phyloP scores from a whole-genome alignment of 768 basidiomycete genomes.

The Russula foetens region DNA sequence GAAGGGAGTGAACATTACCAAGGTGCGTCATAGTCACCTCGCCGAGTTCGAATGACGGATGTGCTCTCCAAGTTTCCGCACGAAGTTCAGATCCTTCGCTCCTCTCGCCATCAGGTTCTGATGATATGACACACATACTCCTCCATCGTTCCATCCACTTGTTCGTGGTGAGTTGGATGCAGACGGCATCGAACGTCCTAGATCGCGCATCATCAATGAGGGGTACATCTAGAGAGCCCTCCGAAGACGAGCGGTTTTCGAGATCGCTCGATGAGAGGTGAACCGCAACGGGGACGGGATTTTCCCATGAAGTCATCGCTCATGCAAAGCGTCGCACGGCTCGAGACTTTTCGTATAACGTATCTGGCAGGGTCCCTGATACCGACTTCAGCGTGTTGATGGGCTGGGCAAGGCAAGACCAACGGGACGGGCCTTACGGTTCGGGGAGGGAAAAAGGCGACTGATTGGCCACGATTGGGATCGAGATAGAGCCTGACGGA shows the following conservation, averaged over 20 bases:
- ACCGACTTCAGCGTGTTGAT: background rate
- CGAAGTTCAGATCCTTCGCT: slow-evolving; percentile 42
- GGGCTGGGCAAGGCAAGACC: background rate
- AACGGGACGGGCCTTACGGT: background rate
- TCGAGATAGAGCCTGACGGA: background rate
- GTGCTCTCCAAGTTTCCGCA: slow-evolving; percentile 83
- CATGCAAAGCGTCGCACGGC: background rate
- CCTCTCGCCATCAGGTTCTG: slow-evolving; percentile 32
- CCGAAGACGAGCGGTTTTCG: background rate
- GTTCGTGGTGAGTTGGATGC: slow-evolving; percentile 81
- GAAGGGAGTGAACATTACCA: slow-evolving; percentile 47
- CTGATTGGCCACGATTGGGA: background rate
- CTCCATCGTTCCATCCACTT: slow-evolving; percentile 86
- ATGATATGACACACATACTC: slow-evolving; percentile 72
- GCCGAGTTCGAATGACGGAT: slow-evolving; percentile 67
- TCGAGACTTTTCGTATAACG: background rate
- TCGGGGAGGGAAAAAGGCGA: background rate
- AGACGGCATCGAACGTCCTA: slow-evolving; percentile 69
- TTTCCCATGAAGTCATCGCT: slow-evolving; percentile 25
- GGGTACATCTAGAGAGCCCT: slow-evolving; percentile 23
- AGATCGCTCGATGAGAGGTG: slow-evolving; percentile 14
- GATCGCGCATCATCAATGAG: slow-evolving; percentile 45
- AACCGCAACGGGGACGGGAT: slow-evolving; percentile 21
- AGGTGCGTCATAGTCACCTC: slow-evolving; percentile 87
- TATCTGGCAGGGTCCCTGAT: background rate